phyloP scores from a whole-genome alignment of 306 rosid species.

The Rosa chinensis region DNA sequence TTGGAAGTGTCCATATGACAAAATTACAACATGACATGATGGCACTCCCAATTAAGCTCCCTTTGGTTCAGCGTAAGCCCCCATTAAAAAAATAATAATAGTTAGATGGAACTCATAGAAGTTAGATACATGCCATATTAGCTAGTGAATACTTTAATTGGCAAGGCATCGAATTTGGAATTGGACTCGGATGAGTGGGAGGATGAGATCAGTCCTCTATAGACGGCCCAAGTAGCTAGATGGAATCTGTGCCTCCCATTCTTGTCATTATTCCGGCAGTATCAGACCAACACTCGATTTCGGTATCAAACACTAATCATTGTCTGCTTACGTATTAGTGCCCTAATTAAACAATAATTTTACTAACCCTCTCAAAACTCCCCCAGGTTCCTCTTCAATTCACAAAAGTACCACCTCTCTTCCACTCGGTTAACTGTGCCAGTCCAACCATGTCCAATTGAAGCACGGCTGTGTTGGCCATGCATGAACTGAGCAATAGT shows the following conservation, averaged over 20 bases:
- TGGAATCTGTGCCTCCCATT: slow-evolving; percentile 22
- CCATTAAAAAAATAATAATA: neutral
- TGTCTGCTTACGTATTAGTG: slow-evolving; percentile 35
- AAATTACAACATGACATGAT: no score
- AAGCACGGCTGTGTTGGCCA: neutral
- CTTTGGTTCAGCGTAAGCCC: neutral
- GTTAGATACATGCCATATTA: neutral
- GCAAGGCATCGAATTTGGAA: neutral
- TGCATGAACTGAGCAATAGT: neutral
- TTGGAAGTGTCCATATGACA: neutral
- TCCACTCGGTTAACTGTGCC: neutral
- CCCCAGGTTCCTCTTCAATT: slow-evolving; percentile 27
- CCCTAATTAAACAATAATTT: slow-evolving; percentile 25
- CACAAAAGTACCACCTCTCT: slow-evolving; percentile 32
- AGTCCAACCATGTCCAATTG: neutral
- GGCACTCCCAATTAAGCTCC: neutral
- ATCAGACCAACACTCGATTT: slow-evolving; percentile 43
- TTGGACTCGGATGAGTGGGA: slow-evolving; percentile 6
- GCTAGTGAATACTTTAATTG: neutral
- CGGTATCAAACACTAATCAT: slow-evolving; percentile 45
- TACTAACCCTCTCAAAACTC: slow-evolving; percentile 33
- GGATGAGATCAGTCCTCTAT: slow-evolving; percentile 63
- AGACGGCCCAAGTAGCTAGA: slow-evolving; percentile 38
- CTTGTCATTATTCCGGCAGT: slow-evolving; percentile 51
- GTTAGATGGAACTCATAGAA: neutral